Evolutionary conservation across 2,329 filamentous ascomycete species (phyloP).

Genomic region (Rutstroemia sydowiana): DNA sequence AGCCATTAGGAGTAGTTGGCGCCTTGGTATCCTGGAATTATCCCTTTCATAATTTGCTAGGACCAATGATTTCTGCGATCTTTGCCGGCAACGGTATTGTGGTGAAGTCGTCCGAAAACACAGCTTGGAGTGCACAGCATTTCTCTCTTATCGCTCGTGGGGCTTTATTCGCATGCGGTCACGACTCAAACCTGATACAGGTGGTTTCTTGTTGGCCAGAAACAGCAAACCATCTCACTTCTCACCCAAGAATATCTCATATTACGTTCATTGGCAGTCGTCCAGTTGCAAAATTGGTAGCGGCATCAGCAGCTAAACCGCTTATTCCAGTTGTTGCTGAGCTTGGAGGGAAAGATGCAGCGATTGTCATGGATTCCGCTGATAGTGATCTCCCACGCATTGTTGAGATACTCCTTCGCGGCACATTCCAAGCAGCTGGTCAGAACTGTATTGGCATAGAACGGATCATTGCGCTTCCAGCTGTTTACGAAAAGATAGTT

Average conservation of each 20-base stretch:
- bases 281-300: constrained; percentile 80
- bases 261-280: constrained; percentile 94
- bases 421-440: constrained; percentile 88
- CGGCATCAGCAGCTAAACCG: constrained; percentile 72
- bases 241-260: constrained; percentile 76
- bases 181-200: constrained; percentile 76
- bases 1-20: constrained; percentile 86
- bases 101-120: constrained; percentile 92
- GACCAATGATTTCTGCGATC: constrained; percentile 80
- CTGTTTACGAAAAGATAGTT: constrained; percentile 69
- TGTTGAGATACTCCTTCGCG: constrained; percentile 76
- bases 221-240: constrained; percentile 73
- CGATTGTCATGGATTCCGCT: constrained; percentile 75
- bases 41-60: constrained; percentile 90
- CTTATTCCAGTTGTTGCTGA: constrained; percentile 88
- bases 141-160: constrained; percentile 72
- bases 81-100: constrained; percentile 89
- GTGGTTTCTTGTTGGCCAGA: constrained; percentile 82
- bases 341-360: constrained; percentile 90
- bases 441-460: constrained; percentile 99
- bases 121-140: constrained; percentile 83
- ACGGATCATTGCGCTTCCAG: constrained; percentile 73
- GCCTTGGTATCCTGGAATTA: constrained; percentile 97
- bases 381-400: constrained; percentile 60
- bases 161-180: constrained; percentile 74